These are phyloP conservation scores for Papiliotrema laurentii DNA, from an alignment of 1,284 basidiomycete species.

Conservation along the genomic window DNA sequence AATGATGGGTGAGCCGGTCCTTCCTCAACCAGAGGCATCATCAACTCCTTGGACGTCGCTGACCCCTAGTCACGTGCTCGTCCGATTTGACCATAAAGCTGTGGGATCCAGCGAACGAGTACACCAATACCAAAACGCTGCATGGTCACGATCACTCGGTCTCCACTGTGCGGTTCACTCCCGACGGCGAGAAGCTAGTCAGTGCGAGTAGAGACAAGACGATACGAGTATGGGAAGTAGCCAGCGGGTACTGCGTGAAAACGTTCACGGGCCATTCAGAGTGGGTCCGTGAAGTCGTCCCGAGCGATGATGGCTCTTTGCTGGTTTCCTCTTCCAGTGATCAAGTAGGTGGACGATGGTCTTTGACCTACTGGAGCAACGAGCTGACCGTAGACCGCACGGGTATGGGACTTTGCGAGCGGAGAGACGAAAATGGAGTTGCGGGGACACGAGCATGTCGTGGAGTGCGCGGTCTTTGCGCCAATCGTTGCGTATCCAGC, in stretches of 20 bases:
- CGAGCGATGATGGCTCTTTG: slow-evolving; percentile 69
- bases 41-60: slow-evolving; percentile 3
- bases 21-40: no score
- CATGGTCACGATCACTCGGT: slow-evolving; percentile 89
- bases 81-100: slow-evolving; percentile 85
- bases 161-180: slow-evolving; percentile 75
- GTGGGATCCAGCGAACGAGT: slow-evolving; percentile 84
- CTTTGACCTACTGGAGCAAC: background rate
- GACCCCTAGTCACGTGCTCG: slow-evolving; percentile 69
- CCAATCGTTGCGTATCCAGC: slow-evolving; percentile 68
- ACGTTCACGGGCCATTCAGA: slow-evolving; percentile 61
- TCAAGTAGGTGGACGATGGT: slow-evolving; percentile 56
- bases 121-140: slow-evolving; percentile 80
- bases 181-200: slow-evolving; percentile 74
- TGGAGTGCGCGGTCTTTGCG: slow-evolving; percentile 78
- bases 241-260: slow-evolving; percentile 69
- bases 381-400: slow-evolving; percentile 59
- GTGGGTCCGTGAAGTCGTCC: slow-evolving; percentile 65
- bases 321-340: slow-evolving; percentile 79
- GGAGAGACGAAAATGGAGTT: slow-evolving; percentile 78
- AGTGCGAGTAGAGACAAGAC: slow-evolving; percentile 82
- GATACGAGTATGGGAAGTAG: slow-evolving; percentile 79
- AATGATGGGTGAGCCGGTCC: slow-evolving; percentile 60
- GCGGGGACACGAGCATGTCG: slow-evolving; percentile 80
- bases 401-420: slow-evolving; percentile 70